These are phyloP conservation scores for Obelidium mucronatum DNA, from an alignment of 192 early-diverging fungal genomes.

Conservation along the genomic window DNA sequence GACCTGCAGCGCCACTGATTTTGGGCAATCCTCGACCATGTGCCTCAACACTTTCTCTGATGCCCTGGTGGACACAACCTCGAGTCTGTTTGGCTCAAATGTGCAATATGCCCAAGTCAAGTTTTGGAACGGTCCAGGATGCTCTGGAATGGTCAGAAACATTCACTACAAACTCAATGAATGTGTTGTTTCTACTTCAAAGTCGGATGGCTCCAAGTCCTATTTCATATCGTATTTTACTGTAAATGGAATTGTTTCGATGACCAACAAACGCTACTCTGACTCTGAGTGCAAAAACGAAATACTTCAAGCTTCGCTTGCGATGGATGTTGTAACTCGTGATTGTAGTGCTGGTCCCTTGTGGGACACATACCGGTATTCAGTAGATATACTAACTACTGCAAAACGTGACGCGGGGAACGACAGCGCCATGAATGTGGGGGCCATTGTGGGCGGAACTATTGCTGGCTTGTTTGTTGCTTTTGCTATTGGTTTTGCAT, in stretches of 20 bases:
- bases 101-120: not conserved
- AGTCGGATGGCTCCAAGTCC: not conserved
- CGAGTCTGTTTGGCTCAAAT: not conserved
- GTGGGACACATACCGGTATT: not conserved
- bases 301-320: not conserved
- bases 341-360: not conserved
- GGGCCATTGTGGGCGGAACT: not conserved
- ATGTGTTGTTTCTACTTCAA: not conserved
- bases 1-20: no score
- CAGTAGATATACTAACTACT: not conserved
- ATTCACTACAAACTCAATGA: not conserved
- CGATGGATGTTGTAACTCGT: not conserved
- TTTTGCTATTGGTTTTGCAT: not conserved
- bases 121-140: conserved; percentile 1
- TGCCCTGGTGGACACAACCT: not conserved
- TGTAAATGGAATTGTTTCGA: not conserved
- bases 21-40: not conserved
- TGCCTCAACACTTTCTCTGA: not conserved
- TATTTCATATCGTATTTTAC: not conserved
- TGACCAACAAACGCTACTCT: not conserved
- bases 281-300: not conserved
- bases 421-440: not conserved
- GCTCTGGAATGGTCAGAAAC: not conserved
- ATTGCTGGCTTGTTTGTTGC: not conserved
- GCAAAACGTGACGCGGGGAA: not conserved